Evolutionary conservation across 768 basidiomycete genomes (phyloP), one percentile per base, ranked within the genome.

Genomic region (Heimioporus sp.): DNA sequence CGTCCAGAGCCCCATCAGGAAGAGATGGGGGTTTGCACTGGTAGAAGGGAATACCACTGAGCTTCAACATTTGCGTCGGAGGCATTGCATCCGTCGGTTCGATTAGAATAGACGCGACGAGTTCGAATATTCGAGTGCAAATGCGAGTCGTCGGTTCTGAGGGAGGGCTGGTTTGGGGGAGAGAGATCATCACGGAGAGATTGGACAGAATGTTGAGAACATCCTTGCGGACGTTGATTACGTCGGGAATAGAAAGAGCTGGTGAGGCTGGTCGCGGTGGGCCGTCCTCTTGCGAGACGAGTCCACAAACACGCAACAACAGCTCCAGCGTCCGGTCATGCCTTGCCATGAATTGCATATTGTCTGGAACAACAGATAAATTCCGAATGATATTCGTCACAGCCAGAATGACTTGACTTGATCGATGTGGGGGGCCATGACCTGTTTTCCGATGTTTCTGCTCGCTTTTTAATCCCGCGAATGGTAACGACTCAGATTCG

Each of bases 371-470:
- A 54, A 84, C 73, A n/a, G 90, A 83, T 58, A 97, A 76, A 72
- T 96, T 97, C 42, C 92, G 89, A 48, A 98, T 74, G 62, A 98
- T 83, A 66, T 90, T 93, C 41, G 85, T 68, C 47, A 88, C 76
- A 16, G 83, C 73, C 28, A 91, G 77, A 43, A 94, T 74, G 48
- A 86, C 72, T 55, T 87, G 85, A 20, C 75, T 75, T 11, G 74
- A 73, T 12, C 86, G 85, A 61, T 85, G 89, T 39, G 76, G 75
- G 10, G 83, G 85, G 32, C 82, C 87, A 31, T 70, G 57, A 28
- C 68, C 66, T 35, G 73, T 66, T 54, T 83, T 78, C 60, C 80
- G 79, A 46, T 69, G 62, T 32, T 80, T 80, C 61, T 81, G 81
- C 19, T 58, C 61, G 46, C 19, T 40, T 43, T 72, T 73, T 21